Percentiles rank a stretch among this genome's conserved stretches.
These are phyloP conservation scores for Cercophora samala DNA, from an alignment of 495 filamentous ascomycete genomes.

Conservation along the genomic window DNA sequence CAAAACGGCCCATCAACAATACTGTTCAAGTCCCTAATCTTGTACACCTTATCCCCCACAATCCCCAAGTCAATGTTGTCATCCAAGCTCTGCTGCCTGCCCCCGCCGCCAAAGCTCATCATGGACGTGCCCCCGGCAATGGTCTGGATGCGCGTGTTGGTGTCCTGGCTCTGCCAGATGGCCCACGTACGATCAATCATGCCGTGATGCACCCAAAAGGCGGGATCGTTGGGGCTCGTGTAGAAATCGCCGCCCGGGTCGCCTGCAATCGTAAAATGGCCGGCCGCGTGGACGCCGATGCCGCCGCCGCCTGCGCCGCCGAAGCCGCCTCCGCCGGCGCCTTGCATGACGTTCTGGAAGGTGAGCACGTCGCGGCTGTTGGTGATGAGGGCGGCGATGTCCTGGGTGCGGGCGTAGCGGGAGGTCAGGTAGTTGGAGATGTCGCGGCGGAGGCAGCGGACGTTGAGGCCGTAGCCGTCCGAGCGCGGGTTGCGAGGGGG, in stretches of 20 bases:
- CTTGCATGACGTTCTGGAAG: conserved; percentile 46
- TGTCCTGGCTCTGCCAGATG: conserved; percentile 60
- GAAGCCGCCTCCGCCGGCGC: conserved; percentile 10
- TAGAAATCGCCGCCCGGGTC: conserved; percentile 49
- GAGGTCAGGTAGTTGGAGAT: conserved; percentile 50
- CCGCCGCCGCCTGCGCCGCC: background rate
- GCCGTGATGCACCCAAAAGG: conserved; percentile 65
- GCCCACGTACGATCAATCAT: conserved; percentile 66
- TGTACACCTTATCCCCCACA: conserved; percentile 37
- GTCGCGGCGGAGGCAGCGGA: conserved; percentile 65
- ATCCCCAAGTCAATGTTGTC: conserved; percentile 45
- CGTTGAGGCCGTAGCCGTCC: conserved; percentile 49
- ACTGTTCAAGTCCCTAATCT: conserved; percentile 46
- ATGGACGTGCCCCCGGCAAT: conserved; percentile 42
- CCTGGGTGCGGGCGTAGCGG: conserved; percentile 47
- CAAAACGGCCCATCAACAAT: conserved; percentile 49
- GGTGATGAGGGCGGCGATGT: conserved; percentile 48
- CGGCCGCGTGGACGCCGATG: conserved; percentile 41
- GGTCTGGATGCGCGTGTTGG: conserved; percentile 30
- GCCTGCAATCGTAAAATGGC: conserved; percentile 43
- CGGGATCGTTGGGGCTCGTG: conserved; percentile 61
- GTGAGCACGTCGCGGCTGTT: conserved; percentile 41
- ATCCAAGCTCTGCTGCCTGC: conserved; percentile 37
- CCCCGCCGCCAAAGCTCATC: conserved; percentile 34
- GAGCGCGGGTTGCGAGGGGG: conserved; percentile 35